Conservation (phyloP, 257 asterid species). For the Ilex aquifolium region DNA sequence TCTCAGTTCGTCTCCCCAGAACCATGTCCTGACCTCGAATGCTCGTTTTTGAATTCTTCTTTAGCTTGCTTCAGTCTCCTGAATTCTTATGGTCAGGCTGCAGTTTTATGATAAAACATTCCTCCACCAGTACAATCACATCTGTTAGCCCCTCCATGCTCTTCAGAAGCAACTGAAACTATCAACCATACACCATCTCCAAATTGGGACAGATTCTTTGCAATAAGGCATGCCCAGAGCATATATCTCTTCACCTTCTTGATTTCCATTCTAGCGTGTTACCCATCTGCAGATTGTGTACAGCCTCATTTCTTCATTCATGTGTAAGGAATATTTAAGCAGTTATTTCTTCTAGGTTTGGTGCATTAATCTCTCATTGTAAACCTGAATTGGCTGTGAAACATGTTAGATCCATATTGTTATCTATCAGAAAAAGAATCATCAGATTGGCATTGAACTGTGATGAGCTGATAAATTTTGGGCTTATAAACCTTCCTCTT, state of each 20-base stretch:
- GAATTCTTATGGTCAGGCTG: conserved; percentile 7
- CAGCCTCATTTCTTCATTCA: conserved; percentile 1
- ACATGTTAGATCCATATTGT: neutral
- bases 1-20: conserved; percentile 41
- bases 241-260: neutral
- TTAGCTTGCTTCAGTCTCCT: conserved; percentile 19
- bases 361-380: neutral
- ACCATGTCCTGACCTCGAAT: conserved; percentile 46
- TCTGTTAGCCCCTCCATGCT: neutral
- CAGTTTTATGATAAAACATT: conserved; percentile 13
- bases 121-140: neutral
- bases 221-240: neutral
- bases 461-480: no score
- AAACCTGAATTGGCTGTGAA: neutral
- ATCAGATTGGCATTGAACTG: neutral
- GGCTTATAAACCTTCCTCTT: neutral
- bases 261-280: neutral
- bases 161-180: neutral
- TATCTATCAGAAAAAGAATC: neutral
- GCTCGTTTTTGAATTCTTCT: conserved; percentile 11
- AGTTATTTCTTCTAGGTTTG: neutral
- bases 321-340: neutral
- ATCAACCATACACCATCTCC: neutral
- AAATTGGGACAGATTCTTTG: neutral
- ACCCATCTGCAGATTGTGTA: neutral